Evolutionary conservation across 2,329 filamentous ascomycete genomes (phyloP).

Genomic region (Erysiphe pulchra): DNA sequence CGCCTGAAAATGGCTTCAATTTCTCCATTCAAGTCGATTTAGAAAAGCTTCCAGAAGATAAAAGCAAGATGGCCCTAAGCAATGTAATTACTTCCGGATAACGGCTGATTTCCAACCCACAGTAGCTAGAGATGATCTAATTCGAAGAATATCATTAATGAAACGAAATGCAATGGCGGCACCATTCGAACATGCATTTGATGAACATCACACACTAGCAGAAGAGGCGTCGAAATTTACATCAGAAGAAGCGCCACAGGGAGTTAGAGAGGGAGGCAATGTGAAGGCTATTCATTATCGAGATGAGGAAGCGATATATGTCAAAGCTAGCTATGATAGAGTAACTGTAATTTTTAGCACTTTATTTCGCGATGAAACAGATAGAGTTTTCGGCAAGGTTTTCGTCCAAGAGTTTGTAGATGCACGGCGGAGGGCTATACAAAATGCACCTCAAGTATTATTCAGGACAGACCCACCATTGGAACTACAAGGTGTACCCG

Average conservation of each 20-base stretch:
- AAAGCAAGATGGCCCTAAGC: slow-evolving; percentile 23
- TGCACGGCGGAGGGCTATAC: slow-evolving; percentile 76
- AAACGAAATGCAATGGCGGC: slow-evolving; percentile 99
- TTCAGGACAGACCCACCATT: slow-evolving; percentile 88
- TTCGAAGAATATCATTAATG: slow-evolving; percentile 66
- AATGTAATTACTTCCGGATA: background rate
- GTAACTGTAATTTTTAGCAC: slow-evolving; percentile 99
- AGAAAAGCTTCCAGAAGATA: slow-evolving; percentile 57
- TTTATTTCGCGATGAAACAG: slow-evolving; percentile 91
- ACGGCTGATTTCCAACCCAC: slow-evolving; percentile 1
- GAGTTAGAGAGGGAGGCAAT: slow-evolving; percentile 65
- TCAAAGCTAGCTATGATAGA: slow-evolving; percentile 90
- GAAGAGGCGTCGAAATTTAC: slow-evolving; percentile 84
- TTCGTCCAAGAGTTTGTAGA: slow-evolving; percentile 98
- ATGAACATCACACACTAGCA: slow-evolving; percentile 65
- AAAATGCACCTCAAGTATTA: slow-evolving; percentile 92
- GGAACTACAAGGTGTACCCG: slow-evolving; percentile 66
- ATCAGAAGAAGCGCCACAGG: slow-evolving; percentile 79
- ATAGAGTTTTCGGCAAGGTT: slow-evolving; percentile 90
- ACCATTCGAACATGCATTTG: slow-evolving; percentile 89
- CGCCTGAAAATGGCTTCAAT: slow-evolving; percentile 76
- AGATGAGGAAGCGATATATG: slow-evolving; percentile 95
- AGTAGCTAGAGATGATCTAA: slow-evolving; percentile 65
- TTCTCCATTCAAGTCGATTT: slow-evolving; percentile 84
- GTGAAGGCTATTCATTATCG: slow-evolving; percentile 96